Conservation (phyloP, 805 yeast genomes). For the Lipomyces orientalis region DNA sequence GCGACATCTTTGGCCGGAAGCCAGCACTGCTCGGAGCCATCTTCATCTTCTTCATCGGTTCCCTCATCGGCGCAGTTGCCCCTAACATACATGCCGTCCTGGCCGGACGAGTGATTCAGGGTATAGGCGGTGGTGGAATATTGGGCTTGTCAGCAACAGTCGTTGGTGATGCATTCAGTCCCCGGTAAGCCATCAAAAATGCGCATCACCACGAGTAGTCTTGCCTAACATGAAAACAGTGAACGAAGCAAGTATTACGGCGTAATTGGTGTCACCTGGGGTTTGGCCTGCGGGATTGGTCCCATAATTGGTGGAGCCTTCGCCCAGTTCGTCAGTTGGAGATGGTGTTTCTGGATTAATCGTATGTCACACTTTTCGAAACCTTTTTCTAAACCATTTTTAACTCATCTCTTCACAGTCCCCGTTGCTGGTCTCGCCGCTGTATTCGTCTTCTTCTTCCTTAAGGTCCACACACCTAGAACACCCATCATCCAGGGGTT, state of each 20-base stretch:
- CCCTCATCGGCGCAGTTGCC: background rate
- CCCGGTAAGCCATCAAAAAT: no score
- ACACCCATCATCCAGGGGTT: background rate
- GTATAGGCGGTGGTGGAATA: slow-evolving; percentile 90
- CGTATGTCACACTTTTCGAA: no score
- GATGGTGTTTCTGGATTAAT: background rate
- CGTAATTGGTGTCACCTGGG: background rate
- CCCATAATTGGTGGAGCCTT: background rate
- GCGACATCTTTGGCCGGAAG: background rate
- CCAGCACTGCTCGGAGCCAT: background rate
- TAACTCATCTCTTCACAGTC: no score
- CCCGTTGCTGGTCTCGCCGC: background rate
- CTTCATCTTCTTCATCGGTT: background rate
- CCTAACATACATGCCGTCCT: background rate
- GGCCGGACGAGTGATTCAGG: slow-evolving; percentile 67
- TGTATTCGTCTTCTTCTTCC: background rate
- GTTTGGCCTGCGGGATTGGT: background rate
- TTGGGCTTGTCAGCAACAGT: slow-evolving; percentile 74
- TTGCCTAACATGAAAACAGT: slow-evolving; percentile 76
- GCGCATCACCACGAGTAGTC: slow-evolving; percentile 84
- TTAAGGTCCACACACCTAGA: background rate
- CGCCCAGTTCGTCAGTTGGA: background rate
- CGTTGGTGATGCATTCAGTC: slow-evolving; percentile 72
- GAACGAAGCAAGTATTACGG: slow-evolving; percentile 45
- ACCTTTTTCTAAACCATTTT: no score